Evolutionary conservation across 495 filamentous ascomycete genomes (phyloP), one percentile per base, ranked within the genome.

Genomic region (Trypethelium eluteriae): DNA sequence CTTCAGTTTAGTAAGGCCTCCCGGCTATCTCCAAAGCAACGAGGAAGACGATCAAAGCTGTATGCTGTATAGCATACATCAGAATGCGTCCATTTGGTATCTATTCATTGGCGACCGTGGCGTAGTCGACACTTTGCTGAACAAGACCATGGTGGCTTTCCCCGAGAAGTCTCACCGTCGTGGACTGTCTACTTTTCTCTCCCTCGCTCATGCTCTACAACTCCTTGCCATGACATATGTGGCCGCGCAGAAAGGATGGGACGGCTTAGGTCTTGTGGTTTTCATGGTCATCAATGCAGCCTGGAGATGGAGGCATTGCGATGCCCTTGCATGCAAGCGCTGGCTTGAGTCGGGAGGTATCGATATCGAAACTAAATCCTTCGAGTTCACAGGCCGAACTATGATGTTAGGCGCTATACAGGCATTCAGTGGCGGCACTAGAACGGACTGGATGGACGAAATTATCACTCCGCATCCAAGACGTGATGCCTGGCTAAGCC

Each of bases 201-300:
- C 25, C 25, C 2, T 66, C 0, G 70, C 68, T 7, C 70, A 72
- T 38, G 11, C 63, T 16, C 2, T 66, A 6, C 68, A 70, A 25
- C 18, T 72, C 11, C 39, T 70, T 39, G 64, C 70, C 4, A 72
- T 72, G 70, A 72, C 70, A 2, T 72, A 66, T 61, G 70, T 72
- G 38, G 68, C 70, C 0, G 70, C 68, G 9, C 68, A 72, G 39
- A 72, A 72, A 64, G 70, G 70, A 11, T 44, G 39, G 14, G 70
- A 72, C 64, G 70, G 70, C 1, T 35, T 72, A 34, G 36, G 62
- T 18, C 62, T 72, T 41, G 50, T 72, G 32, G 39, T 70, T 2
- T 62, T 72, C 14, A 16, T 46, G 9, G 41, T 16, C 7, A 46
- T 46, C 41, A 16, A 46, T 7, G 7, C 9, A 0, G 14, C 1